A percentile compares a stretch with the other conserved stretches of the same genome.
phyloP scores from a whole-genome alignment of 2,329 filamentous ascomycete genomes.

The Cercospora beticola region DNA sequence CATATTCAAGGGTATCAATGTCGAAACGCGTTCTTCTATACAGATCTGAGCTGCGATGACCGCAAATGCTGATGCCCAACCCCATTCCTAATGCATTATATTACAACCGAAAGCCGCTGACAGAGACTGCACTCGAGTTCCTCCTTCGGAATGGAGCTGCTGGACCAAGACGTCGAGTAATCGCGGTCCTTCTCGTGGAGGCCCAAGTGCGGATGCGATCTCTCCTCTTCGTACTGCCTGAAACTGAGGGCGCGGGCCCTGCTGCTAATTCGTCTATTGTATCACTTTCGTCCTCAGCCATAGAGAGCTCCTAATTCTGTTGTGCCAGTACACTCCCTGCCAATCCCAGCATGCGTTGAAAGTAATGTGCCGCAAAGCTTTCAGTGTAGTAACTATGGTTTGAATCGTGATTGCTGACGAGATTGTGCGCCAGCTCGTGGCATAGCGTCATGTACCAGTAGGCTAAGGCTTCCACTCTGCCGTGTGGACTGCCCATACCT shows the following conservation, averaged over 20 bases:
- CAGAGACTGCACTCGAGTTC: background rate
- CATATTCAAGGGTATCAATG: background rate
- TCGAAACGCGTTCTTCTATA: background rate
- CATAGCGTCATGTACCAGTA: slow-evolving; percentile 97
- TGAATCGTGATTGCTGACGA: slow-evolving; percentile 74
- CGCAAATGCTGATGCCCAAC: background rate
- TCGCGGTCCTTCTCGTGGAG: background rate
- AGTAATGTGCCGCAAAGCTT: slow-evolving; percentile 76
- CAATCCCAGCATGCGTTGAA: slow-evolving; percentile 62
- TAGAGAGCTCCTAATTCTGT: slow-evolving; percentile 4
- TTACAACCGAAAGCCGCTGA: background rate
- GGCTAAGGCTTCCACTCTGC: slow-evolving; percentile 66
- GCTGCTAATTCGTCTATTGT: background rate
- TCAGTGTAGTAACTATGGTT: slow-evolving; percentile 85
- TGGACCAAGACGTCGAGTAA: background rate
- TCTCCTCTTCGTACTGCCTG: background rate
- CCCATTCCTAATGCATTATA: background rate
- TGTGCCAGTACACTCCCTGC: slow-evolving; percentile 21
- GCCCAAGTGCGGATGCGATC: slow-evolving; percentile 10
- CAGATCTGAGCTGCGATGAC: background rate
- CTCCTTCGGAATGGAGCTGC: background rate
- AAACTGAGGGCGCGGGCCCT: background rate
- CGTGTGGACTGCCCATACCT: slow-evolving; percentile 46
- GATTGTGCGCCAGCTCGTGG: slow-evolving; percentile 93
- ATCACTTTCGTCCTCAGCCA: background rate